A percentile compares a stretch with the other conserved stretches of the same genome.
phyloP scores from a whole-genome alignment of 148 eudicot species.

The Polygonum aviculare region DNA sequence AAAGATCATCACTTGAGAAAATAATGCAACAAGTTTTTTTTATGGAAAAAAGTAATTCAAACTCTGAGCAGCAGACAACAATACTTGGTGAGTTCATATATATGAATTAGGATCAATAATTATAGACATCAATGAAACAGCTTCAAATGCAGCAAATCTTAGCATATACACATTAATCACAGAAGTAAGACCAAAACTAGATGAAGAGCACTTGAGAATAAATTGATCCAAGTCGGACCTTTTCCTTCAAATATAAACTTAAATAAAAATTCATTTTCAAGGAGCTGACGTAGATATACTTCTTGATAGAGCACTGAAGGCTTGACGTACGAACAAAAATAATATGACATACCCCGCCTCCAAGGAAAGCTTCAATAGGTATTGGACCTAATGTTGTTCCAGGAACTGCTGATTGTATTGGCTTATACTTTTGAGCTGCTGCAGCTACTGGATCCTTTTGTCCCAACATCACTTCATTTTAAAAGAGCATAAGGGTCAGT shows the following conservation, averaged over 20 bases:
- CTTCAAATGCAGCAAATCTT: neutral
- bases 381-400: slow-evolving; percentile 98
- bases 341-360: slow-evolving; percentile 76
- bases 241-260: neutral
- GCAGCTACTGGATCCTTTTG: slow-evolving; percentile 92
- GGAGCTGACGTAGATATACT: neutral
- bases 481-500: slow-evolving; percentile 3
- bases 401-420: slow-evolving; percentile 98
- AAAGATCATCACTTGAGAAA: neutral
- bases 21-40: neutral
- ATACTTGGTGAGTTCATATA: neutral
- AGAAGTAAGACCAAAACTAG: neutral
- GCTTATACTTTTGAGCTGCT: slow-evolving; percentile 76
- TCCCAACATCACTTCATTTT: slow-evolving; percentile 54
- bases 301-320: neutral
- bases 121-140: neutral
- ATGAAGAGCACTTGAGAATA: neutral
- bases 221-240: neutral
- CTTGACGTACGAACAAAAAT: neutral
- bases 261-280: neutral
- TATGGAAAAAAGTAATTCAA: neutral
- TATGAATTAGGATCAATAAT: neutral
- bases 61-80: neutral
- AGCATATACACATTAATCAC: neutral
- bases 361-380: slow-evolving; percentile 71